A percentile compares a stretch with the other conserved stretches of the same genome.
Conservation (phyloP, 2,329 filamentous ascomycete genomes). For the Hypoxylon sp. region DNA sequence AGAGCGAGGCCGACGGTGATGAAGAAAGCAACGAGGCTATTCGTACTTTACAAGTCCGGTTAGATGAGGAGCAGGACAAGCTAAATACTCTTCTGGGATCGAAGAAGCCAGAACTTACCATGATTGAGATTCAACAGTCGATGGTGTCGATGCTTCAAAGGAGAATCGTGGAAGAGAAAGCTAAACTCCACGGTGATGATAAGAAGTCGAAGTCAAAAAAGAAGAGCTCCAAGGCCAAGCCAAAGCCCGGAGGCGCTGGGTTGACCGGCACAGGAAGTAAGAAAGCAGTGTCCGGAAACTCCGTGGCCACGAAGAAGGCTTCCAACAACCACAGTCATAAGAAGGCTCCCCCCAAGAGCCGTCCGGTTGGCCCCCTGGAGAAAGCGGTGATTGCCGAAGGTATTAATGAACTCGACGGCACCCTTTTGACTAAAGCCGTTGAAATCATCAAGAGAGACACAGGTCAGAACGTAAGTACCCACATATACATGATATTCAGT, state of each 20-base stretch:
- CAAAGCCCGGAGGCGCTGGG: slow-evolving; percentile 58
- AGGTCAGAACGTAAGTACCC: slow-evolving; percentile 76
- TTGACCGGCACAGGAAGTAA: slow-evolving; percentile 56
- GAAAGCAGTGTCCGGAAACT: slow-evolving; percentile 58
- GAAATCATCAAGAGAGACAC: slow-evolving; percentile 91
- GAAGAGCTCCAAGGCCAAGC: slow-evolving; percentile 79
- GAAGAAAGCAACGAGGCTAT: slow-evolving; percentile 64
- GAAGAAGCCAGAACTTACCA: slow-evolving; percentile 65
- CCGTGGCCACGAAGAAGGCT: slow-evolving; percentile 54
- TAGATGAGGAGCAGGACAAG: slow-evolving; percentile 71
- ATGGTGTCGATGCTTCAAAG: slow-evolving; percentile 77
- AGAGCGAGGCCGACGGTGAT: slow-evolving; percentile 73
- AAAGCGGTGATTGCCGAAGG: slow-evolving; percentile 92
- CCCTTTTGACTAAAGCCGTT: slow-evolving; percentile 84
- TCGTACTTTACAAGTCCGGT: slow-evolving; percentile 66
- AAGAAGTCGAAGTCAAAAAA: slow-evolving; percentile 91
- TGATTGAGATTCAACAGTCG: slow-evolving; percentile 70
- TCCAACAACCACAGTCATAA: slow-evolving; percentile 55
- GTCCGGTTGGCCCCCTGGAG: slow-evolving; percentile 80
- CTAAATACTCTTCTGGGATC: slow-evolving; percentile 67
- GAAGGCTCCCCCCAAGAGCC: slow-evolving; percentile 65
- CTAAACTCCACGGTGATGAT: slow-evolving; percentile 68
- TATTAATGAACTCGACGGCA: slow-evolving; percentile 83
- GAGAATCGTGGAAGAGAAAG: slow-evolving; percentile 81
- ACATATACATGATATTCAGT: slow-evolving; percentile 45